phyloP scores from a whole-genome alignment of 495 filamentous ascomycete species.

The Talaromyces borbonicus region DNA sequence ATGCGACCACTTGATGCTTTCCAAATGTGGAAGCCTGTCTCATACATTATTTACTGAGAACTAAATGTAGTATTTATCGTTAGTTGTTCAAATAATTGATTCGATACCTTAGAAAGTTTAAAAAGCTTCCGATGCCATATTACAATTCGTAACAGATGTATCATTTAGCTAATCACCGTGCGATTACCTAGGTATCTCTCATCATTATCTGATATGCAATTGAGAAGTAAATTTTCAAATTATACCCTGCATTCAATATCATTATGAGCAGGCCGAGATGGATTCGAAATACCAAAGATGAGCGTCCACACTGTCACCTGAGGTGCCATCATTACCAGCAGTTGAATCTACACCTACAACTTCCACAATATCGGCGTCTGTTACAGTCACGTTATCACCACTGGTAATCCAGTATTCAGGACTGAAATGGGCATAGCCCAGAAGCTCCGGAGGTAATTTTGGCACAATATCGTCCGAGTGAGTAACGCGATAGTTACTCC shows the following conservation, averaged over 20 bases:
- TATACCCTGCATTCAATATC: neutral
- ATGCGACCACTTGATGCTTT: no score
- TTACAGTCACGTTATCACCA: constrained; percentile 20
- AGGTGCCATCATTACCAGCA: constrained; percentile 22
- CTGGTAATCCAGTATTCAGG: constrained; percentile 53
- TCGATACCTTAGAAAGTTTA: no score
- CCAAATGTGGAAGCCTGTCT: no score
- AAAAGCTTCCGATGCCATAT: no score
- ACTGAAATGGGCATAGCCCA: constrained; percentile 48
- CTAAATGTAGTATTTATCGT: no score
- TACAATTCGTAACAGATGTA: no score
- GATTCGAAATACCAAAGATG: constrained; percentile 36
- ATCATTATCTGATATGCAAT: no score
- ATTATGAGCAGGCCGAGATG: constrained; percentile 10
- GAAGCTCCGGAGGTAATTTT: constrained; percentile 40
- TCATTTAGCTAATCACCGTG: no score
- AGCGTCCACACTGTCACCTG: constrained; percentile 12
- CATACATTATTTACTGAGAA: no score
- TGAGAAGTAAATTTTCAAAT: no score
- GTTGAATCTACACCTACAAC: constrained; percentile 17
- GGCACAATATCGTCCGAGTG: constrained; percentile 56
- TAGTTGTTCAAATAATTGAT: no score
- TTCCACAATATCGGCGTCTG: constrained; percentile 20
- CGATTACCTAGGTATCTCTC: no score
- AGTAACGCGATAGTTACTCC: constrained; percentile 50